phyloP scores from a whole-genome alignment of 1,284 basidiomycete species.

The Phylloporus gajari region DNA sequence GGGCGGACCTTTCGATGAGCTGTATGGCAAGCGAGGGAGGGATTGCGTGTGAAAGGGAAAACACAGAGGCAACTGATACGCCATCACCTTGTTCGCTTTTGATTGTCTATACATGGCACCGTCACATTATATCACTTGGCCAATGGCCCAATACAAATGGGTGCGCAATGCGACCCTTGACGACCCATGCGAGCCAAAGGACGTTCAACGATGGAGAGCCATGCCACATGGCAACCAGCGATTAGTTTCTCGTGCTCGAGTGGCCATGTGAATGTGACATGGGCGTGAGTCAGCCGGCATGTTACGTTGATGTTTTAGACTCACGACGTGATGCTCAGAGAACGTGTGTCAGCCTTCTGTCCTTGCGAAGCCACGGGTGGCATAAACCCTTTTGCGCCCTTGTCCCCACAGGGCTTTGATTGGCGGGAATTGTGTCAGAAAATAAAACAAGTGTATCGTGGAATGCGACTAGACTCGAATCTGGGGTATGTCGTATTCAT shows the following conservation, averaged over 20 bases:
- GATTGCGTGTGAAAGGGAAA: background rate
- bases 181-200: background rate
- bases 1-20: background rate
- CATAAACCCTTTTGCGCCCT: background rate
- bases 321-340: background rate
- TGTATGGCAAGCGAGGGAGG: background rate
- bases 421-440: background rate
- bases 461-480: background rate
- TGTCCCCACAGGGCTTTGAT: background rate
- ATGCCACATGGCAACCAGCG: background rate
- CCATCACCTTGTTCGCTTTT: conserved; percentile 3
- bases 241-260: background rate
- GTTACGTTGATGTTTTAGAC: background rate
- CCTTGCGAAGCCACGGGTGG: background rate
- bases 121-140: background rate
- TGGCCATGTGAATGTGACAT: background rate
- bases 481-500: background rate
- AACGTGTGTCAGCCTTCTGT: background rate
- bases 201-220: background rate
- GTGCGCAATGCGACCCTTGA: background rate
- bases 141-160: background rate
- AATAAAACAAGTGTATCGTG: background rate
- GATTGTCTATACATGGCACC: background rate
- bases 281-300: background rate
- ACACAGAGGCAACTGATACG: background rate